Evolutionary conservation across 2,329 filamentous ascomycete species (phyloP), one percentile per base, ranked within the genome.

Genomic region (Parafenestella ontariensis): DNA sequence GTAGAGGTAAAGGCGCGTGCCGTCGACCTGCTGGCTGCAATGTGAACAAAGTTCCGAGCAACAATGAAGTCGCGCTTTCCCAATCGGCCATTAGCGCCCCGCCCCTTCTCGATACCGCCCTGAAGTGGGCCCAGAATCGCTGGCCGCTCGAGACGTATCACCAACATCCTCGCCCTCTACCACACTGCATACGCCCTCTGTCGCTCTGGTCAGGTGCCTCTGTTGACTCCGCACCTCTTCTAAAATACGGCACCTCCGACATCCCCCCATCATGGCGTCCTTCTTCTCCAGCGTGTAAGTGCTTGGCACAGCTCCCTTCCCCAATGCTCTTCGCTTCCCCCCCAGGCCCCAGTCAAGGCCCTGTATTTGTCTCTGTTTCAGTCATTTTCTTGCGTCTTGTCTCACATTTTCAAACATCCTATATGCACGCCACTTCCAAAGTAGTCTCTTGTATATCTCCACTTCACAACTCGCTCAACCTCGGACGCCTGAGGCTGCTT

Each of bases 211-310:
- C 56, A 58, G 54, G 43, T 54, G 54, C 48, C 54, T 45, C 17
- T 40, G 23, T 44, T 36, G 50, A 37, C 54, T 52, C 58, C 53
- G 42, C 45, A 39, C 54, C 49, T 29, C 49, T 24, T 28, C 49
- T 52, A 39, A 33, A 13, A 46, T 55, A 56, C 58, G 41, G 46
- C 46, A 51, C 45, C 55, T 29, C 42, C 42, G 21, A 44, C 50
- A 46, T 44, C 43, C 47, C 55, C 59, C 58, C 43, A 67, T 48
- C 52, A 76, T 76, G 75, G 69, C 74, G 59, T 76, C 73, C 53
- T 77, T 77, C 64, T 77, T 77, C 69, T 75, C 72, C 67, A 76
- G 72, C 63, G 73, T 76, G 75, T 76, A 63, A 76, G 75, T 77
- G 61, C 70, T 74, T 73, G 72, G 70, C 72, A 62, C 48, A 58